Evolutionary conservation across 805 yeast species (phyloP), one percentile per base, ranked within the genome.

Genomic region (Suhomyces sp.): DNA sequence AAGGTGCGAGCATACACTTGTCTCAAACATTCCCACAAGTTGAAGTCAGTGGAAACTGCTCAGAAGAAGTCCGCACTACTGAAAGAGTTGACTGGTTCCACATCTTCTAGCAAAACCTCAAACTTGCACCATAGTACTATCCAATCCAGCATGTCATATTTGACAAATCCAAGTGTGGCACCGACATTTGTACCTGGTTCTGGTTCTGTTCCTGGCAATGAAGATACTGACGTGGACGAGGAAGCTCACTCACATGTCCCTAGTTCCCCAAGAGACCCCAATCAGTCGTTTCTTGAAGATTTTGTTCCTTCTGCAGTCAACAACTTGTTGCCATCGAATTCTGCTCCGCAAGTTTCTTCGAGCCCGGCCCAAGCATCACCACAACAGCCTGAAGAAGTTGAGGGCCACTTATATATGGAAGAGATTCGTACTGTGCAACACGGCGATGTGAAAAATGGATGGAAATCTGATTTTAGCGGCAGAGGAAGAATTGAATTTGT

Each of bases 381-480:
- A 15, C 9, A 18, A 12, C 20, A 12, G 6, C n/a, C n/a, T n/a
- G n/a, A 36, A 12, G 50, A 53, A 16, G 35, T 45, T 13, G 47
- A 49, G 15, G 42, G 50, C 24, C 55, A 49, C 4, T 40, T 84
- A 10, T 83, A 74, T 47, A 58, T 79, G 9, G 95, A 88, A 56
- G 96, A 90, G 51, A 73, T 75, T 6, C 72, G 90, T 19, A 76
- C 85, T 4, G 65, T 93, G 6, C 75, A 82, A 9, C 74, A 79
- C 36, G 96, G 96, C 8, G 95, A 86, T 42, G 60, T 88, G 53
- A 86, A 84, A 53, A 70, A 76, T 19, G 99, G 99, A 3, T 93
- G 99, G 99, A 93, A 93, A 57, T 79, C 93, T 1, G 98, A 93
- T 59, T 90, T 83, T 54, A 61, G 79, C 5, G 83, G 79, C 26